Conservation (phyloP, 225 moss, liverwort and hornwort genomes). For the Ulota crispa region DNA sequence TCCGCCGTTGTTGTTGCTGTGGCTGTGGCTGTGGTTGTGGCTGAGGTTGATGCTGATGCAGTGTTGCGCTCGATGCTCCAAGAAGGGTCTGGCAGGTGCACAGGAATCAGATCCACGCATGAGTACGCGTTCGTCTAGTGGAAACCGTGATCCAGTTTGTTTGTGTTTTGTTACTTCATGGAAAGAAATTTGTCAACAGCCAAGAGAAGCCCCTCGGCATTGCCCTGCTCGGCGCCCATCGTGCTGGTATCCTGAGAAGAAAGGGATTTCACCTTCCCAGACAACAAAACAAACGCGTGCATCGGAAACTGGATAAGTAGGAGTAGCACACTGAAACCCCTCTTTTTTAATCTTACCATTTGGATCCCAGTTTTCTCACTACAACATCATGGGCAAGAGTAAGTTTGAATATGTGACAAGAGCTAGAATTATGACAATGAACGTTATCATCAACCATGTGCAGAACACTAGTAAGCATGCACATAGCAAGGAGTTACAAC, state of each 20-base stretch:
- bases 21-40: too few species aligned
- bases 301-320: conserved; percentile 39
- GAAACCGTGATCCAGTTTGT: not conserved
- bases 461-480: too few species aligned
- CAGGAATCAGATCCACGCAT: conserved; percentile 34
- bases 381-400: not conserved
- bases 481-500: too few species aligned
- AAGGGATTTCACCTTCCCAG: conserved; percentile 51
- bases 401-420: not conserved
- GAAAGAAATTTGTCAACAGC: conserved; percentile 71
- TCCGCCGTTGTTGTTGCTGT: conserved; percentile 31
- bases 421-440: too few species aligned
- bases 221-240: conserved; percentile 43
- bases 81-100: conserved; percentile 39
- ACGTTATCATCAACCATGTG: too few species aligned
- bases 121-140: conserved; percentile 22
- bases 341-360: not conserved
- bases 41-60: not conserved
- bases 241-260: conserved; percentile 53
- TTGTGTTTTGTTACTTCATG: conserved; percentile 32
- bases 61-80: conserved; percentile 24
- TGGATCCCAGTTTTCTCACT: not conserved
- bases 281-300: conserved; percentile 25
- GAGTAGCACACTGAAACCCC: conserved; percentile 8
- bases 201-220: conserved; percentile 61